A percentile compares a stretch with the other conserved stretches of the same genome.
phyloP scores from a whole-genome alignment of 495 filamentous ascomycete species.

The Acidiella bohemica region DNA sequence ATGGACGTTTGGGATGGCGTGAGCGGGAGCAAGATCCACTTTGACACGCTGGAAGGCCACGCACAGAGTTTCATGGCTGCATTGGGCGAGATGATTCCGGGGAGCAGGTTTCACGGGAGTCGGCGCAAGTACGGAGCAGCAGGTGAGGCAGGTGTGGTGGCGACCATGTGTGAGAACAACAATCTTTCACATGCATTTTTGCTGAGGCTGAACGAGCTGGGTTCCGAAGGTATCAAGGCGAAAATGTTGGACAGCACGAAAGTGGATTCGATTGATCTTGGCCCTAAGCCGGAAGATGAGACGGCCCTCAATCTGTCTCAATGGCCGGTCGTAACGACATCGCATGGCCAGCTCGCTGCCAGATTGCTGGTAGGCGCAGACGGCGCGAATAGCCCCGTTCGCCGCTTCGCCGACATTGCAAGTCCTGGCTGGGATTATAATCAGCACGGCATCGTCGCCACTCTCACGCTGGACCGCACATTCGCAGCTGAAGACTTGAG shows the following conservation, averaged over 20 bases:
- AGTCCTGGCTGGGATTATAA: conserved; percentile 88
- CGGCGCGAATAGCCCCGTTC: conserved; percentile 86
- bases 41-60: conserved; percentile 39
- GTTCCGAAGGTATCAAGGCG: too few species aligned
- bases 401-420: conserved; percentile 73
- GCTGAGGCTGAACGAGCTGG: conserved; percentile 52
- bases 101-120: conserved; percentile 10
- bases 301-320: conserved; percentile 51
- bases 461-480: conserved; percentile 48
- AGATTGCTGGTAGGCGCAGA: conserved; percentile 86
- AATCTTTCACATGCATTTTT: conserved; percentile 73
- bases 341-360: conserved; percentile 51
- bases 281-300: conserved; percentile 46
- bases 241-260: conserved; percentile 59
- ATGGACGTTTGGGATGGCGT: conserved; percentile 98
- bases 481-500: conserved; percentile 43
- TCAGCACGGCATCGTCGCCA: conserved; percentile 81
- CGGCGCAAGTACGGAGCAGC: conserved; percentile 5
- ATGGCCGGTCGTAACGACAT: conserved; percentile 72
- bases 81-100: conserved; percentile 16
- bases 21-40: conserved; percentile 71
- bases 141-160: conserved; percentile 47
- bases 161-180: conserved; percentile 91
- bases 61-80: conserved; percentile 9
- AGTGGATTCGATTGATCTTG: conserved; percentile 65